Percentiles rank a stretch among this genome's conserved stretches.
Conservation (phyloP, 177 flowering plant species). For the Telopea speciosissima region DNA sequence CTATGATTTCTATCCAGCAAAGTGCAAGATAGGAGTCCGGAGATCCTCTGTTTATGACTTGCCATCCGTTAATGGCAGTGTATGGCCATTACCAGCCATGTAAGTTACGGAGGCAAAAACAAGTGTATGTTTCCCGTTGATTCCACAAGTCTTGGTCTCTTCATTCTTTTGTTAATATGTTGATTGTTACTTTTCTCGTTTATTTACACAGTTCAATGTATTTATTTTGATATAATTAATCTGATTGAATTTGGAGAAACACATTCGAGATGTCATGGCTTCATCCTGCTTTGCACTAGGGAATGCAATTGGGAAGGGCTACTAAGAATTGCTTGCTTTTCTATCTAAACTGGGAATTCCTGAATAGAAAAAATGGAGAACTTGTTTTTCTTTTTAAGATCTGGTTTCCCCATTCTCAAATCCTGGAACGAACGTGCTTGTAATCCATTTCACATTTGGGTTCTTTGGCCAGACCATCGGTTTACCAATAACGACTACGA, state of each 20-base stretch:
- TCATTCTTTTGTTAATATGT: slow-evolving; percentile 9
- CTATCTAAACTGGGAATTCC: too few species aligned
- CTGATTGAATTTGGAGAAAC: not conserved
- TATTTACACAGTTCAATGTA: not conserved
- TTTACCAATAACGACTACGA: too few species aligned
- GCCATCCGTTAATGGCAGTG: not conserved
- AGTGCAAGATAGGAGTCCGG: not conserved
- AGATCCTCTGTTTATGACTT: not conserved
- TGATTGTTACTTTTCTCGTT: not conserved
- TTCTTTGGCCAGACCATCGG: too few species aligned
- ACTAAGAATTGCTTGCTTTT: too few species aligned
- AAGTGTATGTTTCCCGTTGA: slow-evolving; percentile 2
- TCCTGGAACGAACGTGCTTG: too few species aligned
- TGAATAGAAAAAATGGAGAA: too few species aligned
- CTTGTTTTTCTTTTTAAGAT: too few species aligned
- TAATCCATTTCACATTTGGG: too few species aligned
- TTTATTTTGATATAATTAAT: not conserved
- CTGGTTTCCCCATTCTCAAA: too few species aligned
- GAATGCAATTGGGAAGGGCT: too few species aligned
- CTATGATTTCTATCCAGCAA: not conserved
- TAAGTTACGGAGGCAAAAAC: slow-evolving; percentile 11
- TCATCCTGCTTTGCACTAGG: not conserved
- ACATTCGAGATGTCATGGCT: not conserved
- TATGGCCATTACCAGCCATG: slow-evolving; percentile 15
- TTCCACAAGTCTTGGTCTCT: not conserved